Evolutionary conservation across 176 grass and related monocot genomes (phyloP), one percentile per base, ranked within the genome.

Genomic region (Carex littledalei): DNA sequence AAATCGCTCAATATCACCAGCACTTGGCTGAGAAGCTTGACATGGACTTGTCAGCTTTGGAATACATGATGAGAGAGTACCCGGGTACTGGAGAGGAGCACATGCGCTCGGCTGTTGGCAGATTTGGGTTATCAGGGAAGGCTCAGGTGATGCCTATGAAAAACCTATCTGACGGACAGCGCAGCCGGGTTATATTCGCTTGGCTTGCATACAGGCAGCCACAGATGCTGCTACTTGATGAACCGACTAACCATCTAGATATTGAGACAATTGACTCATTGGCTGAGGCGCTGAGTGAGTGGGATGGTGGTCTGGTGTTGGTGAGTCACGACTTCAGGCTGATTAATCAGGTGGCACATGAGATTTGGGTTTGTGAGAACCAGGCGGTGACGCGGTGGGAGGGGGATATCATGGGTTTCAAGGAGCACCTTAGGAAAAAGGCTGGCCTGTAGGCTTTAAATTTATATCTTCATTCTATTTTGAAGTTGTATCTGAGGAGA

Each of bases 311-410:
- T 6, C 26, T 97, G 75, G 92, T 97, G 47, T 76, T 97, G 79
- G 95, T 97, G 73, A 97, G 95, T 85, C 95, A 97, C 10, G 92
- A 97, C 88, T 97, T 97, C 67, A 87, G 95, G 87, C 63, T 97
- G 84, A 97, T 97, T 52, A 93, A 93, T 65, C 95, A 97, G 82
- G 95, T 97, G 47, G 95, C 95, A 8, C 10, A 94, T 31, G 95
- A 97, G 85, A 97, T 97, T 57, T 97, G 95, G 95, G 95, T 97
- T 47, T 97, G 95, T 17, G 92, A 97, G 84, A 94, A 94, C 21
- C 90, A 90, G 89, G 86, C 90, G 2, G 95, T 94, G 57, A 97
- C 92, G 0, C 78, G 88, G 62, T 97, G 95, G 95, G 90, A 87
- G 60, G 91, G 95, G 53, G 95, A 86, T 83, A 97, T 97, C 79